Evolutionary conservation across 2,329 filamentous ascomycete species (phyloP).

Genomic region (Ceratocystis papillata): DNA sequence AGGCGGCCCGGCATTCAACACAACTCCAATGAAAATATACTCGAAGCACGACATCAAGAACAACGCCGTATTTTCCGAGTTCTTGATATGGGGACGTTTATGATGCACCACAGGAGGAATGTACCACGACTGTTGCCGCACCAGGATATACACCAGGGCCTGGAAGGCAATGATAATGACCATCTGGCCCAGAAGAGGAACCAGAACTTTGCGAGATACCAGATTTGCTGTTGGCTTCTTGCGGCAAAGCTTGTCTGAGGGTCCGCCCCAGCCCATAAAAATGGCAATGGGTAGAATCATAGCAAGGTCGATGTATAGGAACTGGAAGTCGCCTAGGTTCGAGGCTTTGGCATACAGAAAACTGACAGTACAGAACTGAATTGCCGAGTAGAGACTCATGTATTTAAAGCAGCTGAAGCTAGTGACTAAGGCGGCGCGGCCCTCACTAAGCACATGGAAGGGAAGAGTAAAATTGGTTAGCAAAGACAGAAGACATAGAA

Average conservation of each 20-base stretch:
- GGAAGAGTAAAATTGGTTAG: background rate
- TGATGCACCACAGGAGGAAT: constrained; percentile 65
- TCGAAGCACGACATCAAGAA: constrained; percentile 90
- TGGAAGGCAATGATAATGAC: constrained; percentile 68
- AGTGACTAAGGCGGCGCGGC: constrained; percentile 87
- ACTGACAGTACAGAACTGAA: constrained; percentile 94
- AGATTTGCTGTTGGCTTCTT: constrained; percentile 88
- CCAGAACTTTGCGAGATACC: constrained; percentile 84
- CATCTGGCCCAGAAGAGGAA: constrained; percentile 82
- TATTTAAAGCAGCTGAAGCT: constrained; percentile 99
- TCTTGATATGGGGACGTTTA: constrained; percentile 73
- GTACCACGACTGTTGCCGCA: constrained; percentile 70
- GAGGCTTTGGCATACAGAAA: constrained; percentile 90
- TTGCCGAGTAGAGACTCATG: constrained; percentile 98
- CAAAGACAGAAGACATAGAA: background rate
- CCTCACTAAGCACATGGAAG: constrained; percentile 44
- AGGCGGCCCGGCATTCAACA: constrained; percentile 81
- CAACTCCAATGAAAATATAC: constrained; percentile 81
- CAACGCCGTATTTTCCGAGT: constrained; percentile 85
- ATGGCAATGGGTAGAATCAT: constrained; percentile 93
- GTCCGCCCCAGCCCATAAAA: constrained; percentile 96
- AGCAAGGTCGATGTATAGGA: constrained; percentile 85
- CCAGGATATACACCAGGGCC: constrained; percentile 58
- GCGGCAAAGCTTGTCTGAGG: constrained; percentile 61
- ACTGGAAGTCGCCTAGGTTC: constrained; percentile 96